A percentile compares a stretch with the other conserved stretches of the same genome.
Evolutionary conservation across 352 stramenopile species (phyloP).

Genomic region (Globisporangium perplexum): DNA sequence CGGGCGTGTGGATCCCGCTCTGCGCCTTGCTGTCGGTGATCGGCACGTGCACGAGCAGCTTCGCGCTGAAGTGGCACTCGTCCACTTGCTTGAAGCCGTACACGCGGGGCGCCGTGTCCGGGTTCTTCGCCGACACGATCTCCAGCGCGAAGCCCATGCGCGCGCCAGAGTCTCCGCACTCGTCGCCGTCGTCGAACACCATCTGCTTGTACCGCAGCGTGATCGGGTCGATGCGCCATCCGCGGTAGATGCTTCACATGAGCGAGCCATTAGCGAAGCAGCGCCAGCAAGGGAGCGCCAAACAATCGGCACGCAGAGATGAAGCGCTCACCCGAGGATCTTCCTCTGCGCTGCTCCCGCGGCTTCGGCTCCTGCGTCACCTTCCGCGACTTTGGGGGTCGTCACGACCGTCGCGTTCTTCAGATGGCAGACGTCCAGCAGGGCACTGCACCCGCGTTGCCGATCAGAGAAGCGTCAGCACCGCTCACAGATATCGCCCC

Average conservation of each 20-base stretch:
- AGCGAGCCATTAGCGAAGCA: not conserved
- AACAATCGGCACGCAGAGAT: no score
- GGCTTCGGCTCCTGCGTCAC: not conserved
- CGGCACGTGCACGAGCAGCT: conserved; percentile 41
- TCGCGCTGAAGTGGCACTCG: conserved; percentile 48
- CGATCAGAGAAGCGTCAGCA: not conserved
- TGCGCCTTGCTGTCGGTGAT: conserved; percentile 29
- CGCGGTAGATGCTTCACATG: conserved; percentile 53
- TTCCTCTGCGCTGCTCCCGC: conserved; percentile 21
- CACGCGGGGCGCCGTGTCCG: conserved; percentile 28
- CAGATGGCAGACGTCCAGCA: conserved; percentile 56
- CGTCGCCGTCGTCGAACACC: conserved; percentile 69
- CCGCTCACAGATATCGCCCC: not conserved
- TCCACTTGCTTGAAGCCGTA: conserved; percentile 54
- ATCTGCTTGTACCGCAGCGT: conserved; percentile 75
- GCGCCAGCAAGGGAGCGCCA: no score
- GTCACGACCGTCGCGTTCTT: conserved; percentile 49
- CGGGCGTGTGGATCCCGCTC: conserved; percentile 55
- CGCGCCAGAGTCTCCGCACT: conserved; percentile 39
- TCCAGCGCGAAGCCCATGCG: conserved; percentile 46
- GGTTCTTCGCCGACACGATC: conserved; percentile 38
- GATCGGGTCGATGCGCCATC: conserved; percentile 77
- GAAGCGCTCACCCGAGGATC: conserved; percentile 50
- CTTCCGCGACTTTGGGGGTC: conserved; percentile 13
- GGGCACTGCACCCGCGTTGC: conserved; percentile 21